Conservation (phyloP, 768 basidiomycete species). For the Tulasnella sp. region DNA sequence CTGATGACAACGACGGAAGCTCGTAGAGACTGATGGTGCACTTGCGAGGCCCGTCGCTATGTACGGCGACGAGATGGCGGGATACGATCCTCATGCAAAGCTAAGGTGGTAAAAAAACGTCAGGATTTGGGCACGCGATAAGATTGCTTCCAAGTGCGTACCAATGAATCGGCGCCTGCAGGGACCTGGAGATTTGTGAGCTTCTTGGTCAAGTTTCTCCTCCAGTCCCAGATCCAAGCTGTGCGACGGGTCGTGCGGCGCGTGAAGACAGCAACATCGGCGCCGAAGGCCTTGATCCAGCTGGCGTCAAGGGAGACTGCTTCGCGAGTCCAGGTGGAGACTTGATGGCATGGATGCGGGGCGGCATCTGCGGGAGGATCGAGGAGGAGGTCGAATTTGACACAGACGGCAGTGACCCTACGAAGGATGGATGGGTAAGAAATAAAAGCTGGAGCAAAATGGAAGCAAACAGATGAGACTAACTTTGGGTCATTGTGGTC, state of each 20-base stretch:
- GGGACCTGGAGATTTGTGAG: constrained; percentile 4
- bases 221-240: constrained; percentile 15
- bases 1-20: constrained; percentile 14
- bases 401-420: not conserved
- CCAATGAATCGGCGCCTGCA: not conserved
- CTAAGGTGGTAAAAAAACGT: not conserved
- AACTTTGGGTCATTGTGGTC: constrained; percentile 3
- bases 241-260: not conserved
- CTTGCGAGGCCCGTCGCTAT: constrained; percentile 4
- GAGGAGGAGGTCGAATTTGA: not conserved
- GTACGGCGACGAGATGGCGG: constrained; percentile 12
- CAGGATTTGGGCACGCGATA: not conserved
- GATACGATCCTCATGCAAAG: constrained; percentile 26
- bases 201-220: constrained; percentile 2
- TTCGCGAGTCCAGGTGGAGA: constrained; percentile 5
- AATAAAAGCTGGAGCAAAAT: not conserved
- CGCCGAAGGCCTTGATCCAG: not conserved
- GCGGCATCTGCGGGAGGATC: not conserved
- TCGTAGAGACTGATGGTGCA: constrained; percentile 21
- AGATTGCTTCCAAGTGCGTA: not conserved
- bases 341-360: constrained; percentile 10
- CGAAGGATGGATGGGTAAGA: not conserved
- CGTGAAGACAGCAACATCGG: not conserved
- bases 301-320: not conserved
- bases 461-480: not conserved